A percentile compares a stretch with the other conserved stretches of the same genome.
phyloP scores from a whole-genome alignment of 2,329 filamentous ascomycete genomes.

The Neonectria faginata region DNA sequence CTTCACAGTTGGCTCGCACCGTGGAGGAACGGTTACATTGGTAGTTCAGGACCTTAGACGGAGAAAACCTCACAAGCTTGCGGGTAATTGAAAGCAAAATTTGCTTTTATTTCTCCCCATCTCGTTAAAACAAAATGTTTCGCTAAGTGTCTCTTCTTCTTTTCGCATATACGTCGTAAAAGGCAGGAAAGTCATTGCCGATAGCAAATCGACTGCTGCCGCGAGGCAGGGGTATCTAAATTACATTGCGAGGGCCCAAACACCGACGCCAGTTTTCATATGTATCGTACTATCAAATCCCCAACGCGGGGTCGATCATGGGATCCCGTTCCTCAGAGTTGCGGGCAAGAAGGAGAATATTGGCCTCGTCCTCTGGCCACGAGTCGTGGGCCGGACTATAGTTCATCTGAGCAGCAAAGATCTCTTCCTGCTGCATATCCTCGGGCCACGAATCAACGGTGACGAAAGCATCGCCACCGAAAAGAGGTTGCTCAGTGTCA shows the following conservation, averaged over 20 bases:
- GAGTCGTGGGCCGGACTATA: conserved; percentile 51
- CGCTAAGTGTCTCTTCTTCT: background rate
- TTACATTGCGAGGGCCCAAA: conserved; percentile 29
- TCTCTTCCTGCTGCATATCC: conserved; percentile 45
- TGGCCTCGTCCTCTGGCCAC: conserved; percentile 59
- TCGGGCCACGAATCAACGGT: conserved; percentile 42
- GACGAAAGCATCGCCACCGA: conserved; percentile 37
- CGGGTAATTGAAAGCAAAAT: conserved; percentile 14
- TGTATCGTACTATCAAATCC: conserved; percentile 17
- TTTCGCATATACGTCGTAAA: conserved; percentile 31
- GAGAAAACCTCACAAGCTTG: conserved; percentile 6
- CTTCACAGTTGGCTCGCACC: conserved; percentile 8
- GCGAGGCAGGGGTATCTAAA: conserved; percentile 42
- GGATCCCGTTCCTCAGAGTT: conserved; percentile 42
- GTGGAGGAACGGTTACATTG: conserved; percentile 12
- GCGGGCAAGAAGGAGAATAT: conserved; percentile 55
- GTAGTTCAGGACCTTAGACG: conserved; percentile 38
- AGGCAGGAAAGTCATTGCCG: conserved; percentile 2
- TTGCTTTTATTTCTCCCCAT: conserved; percentile 4
- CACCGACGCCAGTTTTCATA: conserved; percentile 23
- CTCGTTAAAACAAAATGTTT: background rate
- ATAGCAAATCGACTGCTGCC: conserved; percentile 25
- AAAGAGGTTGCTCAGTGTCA: conserved; percentile 34
- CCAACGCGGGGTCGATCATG: conserved; percentile 51
- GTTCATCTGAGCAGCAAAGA: conserved; percentile 52